phyloP scores from a whole-genome alignment of 768 basidiomycete genomes.

The Chlorophyllum brunneum region DNA sequence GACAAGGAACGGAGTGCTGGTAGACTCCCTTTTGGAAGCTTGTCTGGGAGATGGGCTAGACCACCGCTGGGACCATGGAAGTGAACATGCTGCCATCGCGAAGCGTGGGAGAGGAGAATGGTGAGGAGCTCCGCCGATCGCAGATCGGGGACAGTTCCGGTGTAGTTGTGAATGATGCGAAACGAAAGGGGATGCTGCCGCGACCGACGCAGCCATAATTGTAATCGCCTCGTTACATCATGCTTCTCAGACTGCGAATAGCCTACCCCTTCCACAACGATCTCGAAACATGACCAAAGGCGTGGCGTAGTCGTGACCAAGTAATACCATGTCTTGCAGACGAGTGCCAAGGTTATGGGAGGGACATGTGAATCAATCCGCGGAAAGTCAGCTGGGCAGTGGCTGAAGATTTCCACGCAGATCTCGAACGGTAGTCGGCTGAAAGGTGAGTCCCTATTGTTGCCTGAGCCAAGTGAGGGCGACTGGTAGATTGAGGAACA shows the following conservation, averaged over 20 bases:
- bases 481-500: not conserved
- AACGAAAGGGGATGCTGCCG: slow-evolving; percentile 28
- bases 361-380: slow-evolving; percentile 27
- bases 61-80: slow-evolving; percentile 29
- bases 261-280: slow-evolving; percentile 23
- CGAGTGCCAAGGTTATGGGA: slow-evolving; percentile 34
- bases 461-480: not conserved
- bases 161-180: slow-evolving; percentile 24
- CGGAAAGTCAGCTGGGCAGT: slow-evolving; percentile 31
- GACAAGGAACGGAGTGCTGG: slow-evolving; percentile 29
- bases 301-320: slow-evolving; percentile 35
- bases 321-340: slow-evolving; percentile 40
- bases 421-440: slow-evolving; percentile 41
- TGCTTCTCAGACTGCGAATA: slow-evolving; percentile 19
- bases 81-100: slow-evolving; percentile 34
- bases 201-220: slow-evolving; percentile 35
- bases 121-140: slow-evolving; percentile 25
- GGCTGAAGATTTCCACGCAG: slow-evolving; percentile 41
- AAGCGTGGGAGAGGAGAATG: slow-evolving; percentile 27
- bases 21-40: slow-evolving; percentile 19
- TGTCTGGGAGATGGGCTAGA: slow-evolving; percentile 20
- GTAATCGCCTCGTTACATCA: not conserved
- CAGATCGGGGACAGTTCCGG: slow-evolving; percentile 16
- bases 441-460: slow-evolving; percentile 22
- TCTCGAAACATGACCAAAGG: slow-evolving; percentile 44